Evolutionary conservation across 2,329 filamentous ascomycete genomes (phyloP), one percentile per base, ranked within the genome.

Genomic region (Paecilomyces sp.): DNA sequence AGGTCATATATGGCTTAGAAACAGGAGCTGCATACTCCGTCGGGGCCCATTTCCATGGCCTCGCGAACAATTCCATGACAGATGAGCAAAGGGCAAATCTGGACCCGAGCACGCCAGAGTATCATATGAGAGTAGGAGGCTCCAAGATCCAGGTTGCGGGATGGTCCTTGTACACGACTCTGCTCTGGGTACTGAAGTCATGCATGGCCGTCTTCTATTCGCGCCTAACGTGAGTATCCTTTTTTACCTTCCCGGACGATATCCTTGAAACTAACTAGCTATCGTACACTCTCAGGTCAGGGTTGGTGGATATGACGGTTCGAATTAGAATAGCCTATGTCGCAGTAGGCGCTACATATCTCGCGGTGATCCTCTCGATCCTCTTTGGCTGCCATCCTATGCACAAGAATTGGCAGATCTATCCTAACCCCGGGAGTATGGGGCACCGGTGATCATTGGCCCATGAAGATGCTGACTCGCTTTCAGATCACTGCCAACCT

Each of bases 11-110:
- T 59, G 74, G 76, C 1, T 68, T 79, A 3, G 80, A 85, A 67
- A 80, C 82, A 0, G 75, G 71, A 15, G 73, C 81, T 12, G 79
- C 77, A 22, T 81, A 83, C 61, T 76, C 74, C 24, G 79, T 83
- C 15, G 80, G 80, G 18, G 77, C 78, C 11, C 73, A 72, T 60
- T 82, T 76, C 55, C 71, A 75, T 53, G 83, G 83, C 0, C 72
- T 85, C 2, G 82, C 83, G 22, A 85, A 86, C 63, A 84, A 84
- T 64, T 71, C 77, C 58, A 85, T 87, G 81, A 81, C 83, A 2
- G 72, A 79, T 13, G 76, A 75, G 22, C 68, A 83, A 61, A 79
- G 85, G 6, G 69, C 65, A 3, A 69, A 74, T 0, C 71, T 87
- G 12, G 72, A 74, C 3, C 74, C 78, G 0, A 59, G 70, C 9